Percentiles rank a stretch among this genome's conserved stretches.
Evolutionary conservation across 257 asterid species (phyloP).

Genomic region (Scutellaria minor): DNA sequence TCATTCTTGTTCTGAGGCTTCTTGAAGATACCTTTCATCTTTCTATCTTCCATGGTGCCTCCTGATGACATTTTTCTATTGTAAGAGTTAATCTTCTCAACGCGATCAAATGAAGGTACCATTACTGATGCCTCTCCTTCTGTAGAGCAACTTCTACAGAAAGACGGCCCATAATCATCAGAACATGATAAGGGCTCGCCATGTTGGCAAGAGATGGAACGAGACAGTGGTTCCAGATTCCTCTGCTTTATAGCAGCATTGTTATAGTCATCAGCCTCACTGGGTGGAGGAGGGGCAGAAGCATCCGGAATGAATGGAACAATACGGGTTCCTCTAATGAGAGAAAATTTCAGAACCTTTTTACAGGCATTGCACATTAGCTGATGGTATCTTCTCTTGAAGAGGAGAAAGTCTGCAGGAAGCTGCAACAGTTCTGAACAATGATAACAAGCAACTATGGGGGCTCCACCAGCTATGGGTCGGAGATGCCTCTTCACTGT

Average conservation of each 20-base stretch:
- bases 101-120: conserved; percentile 36
- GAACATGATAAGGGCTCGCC: conserved; percentile 59
- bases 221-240: conserved; percentile 38
- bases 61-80: conserved; percentile 41
- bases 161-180: conserved; percentile 62
- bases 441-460: conserved; percentile 66
- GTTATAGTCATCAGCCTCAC: conserved; percentile 50
- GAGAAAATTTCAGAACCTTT: conserved; percentile 63
- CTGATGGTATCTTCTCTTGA: conserved; percentile 60
- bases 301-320: conserved; percentile 55
- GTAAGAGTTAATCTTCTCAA: conserved; percentile 33
- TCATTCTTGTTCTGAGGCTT: conserved; percentile 22
- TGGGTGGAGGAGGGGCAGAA: conserved; percentile 72
- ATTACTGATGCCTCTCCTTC: conserved; percentile 48
- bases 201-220: conserved; percentile 35
- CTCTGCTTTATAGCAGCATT: conserved; percentile 31
- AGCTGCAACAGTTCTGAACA: conserved; percentile 71
- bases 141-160: conserved; percentile 56
- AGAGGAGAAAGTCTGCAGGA: conserved; percentile 80
- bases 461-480: conserved; percentile 85
- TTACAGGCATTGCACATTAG: conserved; percentile 73
- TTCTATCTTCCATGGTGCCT: conserved; percentile 49
- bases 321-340: conserved; percentile 50
- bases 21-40: conserved; percentile 54
- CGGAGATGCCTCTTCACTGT: conserved; percentile 55